A percentile compares a stretch with the other conserved stretches of the same genome.
Evolutionary conservation across 176 grass and related monocot genomes (phyloP).

Genomic region (Raddia guianensis): DNA sequence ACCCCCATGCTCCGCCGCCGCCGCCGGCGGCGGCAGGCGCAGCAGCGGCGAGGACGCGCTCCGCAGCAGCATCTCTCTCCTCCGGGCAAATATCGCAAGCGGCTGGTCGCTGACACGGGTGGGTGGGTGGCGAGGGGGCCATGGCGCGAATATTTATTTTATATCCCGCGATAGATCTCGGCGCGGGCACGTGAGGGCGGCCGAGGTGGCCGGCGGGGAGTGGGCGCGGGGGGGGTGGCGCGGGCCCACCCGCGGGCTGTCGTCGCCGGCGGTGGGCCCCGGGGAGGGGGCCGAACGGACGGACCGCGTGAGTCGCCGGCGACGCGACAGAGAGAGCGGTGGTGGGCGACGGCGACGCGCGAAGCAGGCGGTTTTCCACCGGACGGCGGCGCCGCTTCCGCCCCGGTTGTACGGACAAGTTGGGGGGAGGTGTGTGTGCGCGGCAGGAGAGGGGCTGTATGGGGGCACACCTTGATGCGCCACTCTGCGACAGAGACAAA

Average conservation of each 20-base stretch:
- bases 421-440: not conserved
- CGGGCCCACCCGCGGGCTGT: conserved; percentile 17
- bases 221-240: not conserved
- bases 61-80: conserved; percentile 45
- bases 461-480: not conserved
- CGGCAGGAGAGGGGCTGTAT: not conserved
- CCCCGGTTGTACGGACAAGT: not conserved
- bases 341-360: conserved; percentile 18
- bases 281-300: conserved; percentile 20
- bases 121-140: not conserved
- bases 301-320: conserved; percentile 20
- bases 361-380: no score
- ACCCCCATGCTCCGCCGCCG: conserved; percentile 3
- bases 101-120: not conserved
- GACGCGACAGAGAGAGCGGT: conserved; percentile 7
- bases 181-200: conserved; percentile 5
- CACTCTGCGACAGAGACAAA: no score
- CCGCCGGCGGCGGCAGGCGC: not conserved
- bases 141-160: conserved; percentile 17
- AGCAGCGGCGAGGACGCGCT: conserved; percentile 58
- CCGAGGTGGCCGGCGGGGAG: not conserved
- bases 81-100: not conserved
- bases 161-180: no score
- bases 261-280: not conserved
- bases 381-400: no score